Conservation (phyloP, 345 rosid genomes). For the Viola odorata region DNA sequence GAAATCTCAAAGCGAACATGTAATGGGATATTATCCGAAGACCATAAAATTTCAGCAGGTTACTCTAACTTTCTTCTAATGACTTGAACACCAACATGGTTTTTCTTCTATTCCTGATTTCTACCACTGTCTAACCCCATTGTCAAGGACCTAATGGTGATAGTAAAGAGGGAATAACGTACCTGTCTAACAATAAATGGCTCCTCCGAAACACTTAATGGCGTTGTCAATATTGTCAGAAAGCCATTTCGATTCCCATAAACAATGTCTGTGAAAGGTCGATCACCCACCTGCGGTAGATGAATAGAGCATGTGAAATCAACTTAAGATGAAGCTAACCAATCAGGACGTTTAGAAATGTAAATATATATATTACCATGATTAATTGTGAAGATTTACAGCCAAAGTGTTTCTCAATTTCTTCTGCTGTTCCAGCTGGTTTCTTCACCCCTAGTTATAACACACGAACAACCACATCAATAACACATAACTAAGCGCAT, state of each 20-base stretch:
- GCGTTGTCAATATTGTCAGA: constrained; percentile 71
- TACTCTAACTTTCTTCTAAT: too few relatives aligned
- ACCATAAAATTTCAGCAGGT: too few relatives aligned
- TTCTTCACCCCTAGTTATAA: constrained; percentile 61
- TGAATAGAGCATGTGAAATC: constrained; percentile 8
- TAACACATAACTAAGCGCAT: too few relatives aligned
- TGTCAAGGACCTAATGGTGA: not conserved
- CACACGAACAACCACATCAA: constrained; percentile 11
- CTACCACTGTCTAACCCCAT: not conserved
- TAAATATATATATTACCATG: constrained; percentile 42
- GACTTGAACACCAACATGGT: not conserved
- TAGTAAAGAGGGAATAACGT: constrained; percentile 19
- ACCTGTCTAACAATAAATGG: constrained; percentile 97
- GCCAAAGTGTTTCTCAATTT: constrained; percentile 91
- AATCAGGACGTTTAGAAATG: constrained; percentile 16
- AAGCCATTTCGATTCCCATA: constrained; percentile 84
- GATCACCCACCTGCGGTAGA: constrained; percentile 75
- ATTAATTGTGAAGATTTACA: constrained; percentile 70
- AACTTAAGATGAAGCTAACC: not conserved
- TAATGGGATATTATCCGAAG: too few relatives aligned
- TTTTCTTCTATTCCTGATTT: not conserved
- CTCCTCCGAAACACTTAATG: constrained; percentile 71
- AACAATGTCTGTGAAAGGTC: constrained; percentile 89
- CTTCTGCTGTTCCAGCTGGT: constrained; percentile 94
- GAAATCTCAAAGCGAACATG: too few relatives aligned